Evolutionary conservation across 345 rosid genomes (phyloP).

Genomic region (Eucalyptus cloeziana): DNA sequence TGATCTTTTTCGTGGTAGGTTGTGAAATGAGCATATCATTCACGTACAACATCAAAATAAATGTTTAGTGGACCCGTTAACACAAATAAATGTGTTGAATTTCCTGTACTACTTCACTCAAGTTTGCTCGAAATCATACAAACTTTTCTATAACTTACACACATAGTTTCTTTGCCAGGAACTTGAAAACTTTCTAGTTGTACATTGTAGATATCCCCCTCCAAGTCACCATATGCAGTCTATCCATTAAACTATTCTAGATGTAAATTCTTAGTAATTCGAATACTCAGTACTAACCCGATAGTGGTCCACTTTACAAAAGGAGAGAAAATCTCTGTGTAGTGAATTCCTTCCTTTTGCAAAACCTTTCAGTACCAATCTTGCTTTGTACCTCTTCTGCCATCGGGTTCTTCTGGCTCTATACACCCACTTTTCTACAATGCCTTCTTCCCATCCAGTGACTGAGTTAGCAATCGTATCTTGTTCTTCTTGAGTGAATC

Average conservation of each 20-base stretch:
- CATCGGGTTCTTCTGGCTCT: not conserved
- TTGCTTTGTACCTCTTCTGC: not conserved
- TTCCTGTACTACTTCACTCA: not conserved
- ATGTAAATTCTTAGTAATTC: not conserved
- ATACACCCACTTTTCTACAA: not conserved
- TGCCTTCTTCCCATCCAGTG: not conserved
- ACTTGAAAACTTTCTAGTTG: not conserved
- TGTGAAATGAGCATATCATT: not conserved
- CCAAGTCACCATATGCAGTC: not conserved
- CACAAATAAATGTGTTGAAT: not conserved
- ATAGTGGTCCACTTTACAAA: not conserved
- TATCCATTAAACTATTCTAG: not conserved
- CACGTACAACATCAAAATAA: not conserved
- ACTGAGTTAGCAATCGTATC: not conserved
- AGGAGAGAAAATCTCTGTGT: not conserved
- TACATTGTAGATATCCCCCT: not conserved
- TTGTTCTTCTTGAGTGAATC: not conserved
- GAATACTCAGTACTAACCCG: not conserved
- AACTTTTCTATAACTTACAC: not conserved
- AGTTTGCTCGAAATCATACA: not conserved
- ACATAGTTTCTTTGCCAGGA: not conserved
- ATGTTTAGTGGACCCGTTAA: not conserved
- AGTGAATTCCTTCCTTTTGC: not conserved
- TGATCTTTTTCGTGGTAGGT: not conserved
- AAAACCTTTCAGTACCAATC: not conserved